phyloP scores from a whole-genome alignment of 1,284 basidiomycete genomes.

The Gomphus sp. region DNA sequence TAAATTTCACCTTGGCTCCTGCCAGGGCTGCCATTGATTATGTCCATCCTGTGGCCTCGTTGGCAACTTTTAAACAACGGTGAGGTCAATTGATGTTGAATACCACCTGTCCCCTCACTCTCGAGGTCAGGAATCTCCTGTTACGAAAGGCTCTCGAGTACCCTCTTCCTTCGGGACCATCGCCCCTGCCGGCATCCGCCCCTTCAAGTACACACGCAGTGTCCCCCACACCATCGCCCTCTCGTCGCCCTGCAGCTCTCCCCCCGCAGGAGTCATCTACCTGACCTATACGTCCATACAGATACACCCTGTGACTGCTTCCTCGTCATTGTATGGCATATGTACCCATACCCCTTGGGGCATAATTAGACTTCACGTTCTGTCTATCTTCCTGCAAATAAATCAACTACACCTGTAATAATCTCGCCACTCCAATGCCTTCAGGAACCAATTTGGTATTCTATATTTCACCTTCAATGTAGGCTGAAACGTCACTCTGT shows the following conservation, averaged over 20 bases:
- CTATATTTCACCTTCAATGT: neutral
- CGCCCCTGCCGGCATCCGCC: neutral
- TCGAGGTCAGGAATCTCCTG: constrained; percentile 38
- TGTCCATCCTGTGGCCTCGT: constrained; percentile 34
- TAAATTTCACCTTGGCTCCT: constrained; percentile 10
- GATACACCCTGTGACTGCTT: neutral
- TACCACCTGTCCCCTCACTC: neutral
- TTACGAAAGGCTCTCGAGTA: constrained; percentile 49
- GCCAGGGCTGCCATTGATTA: constrained; percentile 18
- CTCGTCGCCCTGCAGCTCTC: neutral
- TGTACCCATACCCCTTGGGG: neutral
- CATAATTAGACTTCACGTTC: neutral
- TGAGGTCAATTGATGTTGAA: constrained; percentile 18
- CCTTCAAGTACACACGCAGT: neutral
- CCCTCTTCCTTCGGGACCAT: constrained; percentile 17
- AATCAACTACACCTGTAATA: neutral
- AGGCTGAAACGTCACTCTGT: neutral
- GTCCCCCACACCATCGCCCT: neutral
- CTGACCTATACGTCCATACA: neutral
- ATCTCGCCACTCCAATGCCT: neutral
- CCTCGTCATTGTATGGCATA: neutral
- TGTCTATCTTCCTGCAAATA: neutral
- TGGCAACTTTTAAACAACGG: constrained; percentile 61
- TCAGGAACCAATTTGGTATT: neutral
- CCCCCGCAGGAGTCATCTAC: neutral